Base-by-base conservation (phyloP, 306 rosid genomes). In the Sicyos baderoa region DNA sequence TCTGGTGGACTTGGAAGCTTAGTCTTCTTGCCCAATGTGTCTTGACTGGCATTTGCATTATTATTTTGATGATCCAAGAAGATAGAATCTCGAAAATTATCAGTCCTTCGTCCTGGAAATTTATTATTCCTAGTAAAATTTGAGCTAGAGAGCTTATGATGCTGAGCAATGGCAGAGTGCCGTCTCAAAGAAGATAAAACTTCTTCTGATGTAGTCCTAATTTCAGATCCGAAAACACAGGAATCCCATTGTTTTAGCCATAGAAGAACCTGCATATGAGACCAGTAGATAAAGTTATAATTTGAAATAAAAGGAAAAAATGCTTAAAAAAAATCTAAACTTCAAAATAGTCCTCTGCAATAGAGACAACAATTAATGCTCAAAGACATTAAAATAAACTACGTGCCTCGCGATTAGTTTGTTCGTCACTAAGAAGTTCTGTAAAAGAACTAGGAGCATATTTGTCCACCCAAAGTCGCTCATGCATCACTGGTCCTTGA, bases 191-290 rank as follows among this genome's bases (percentile, higher is more conserved):
- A 86, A 79, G 91, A 85, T 78, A 93, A 79, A 75, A 93, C 94
- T 29, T 93, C 95, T 27, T 83, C 90, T 58, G 97, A 79, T 29
- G 97, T 93, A 72, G 81, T 88, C 77, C 91, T 87, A 76, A 93
- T 86, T 76, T 85, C 91, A 75, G 95, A 87, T 76, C 97, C 94
- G 85, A 84, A 93, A 58, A 93, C 98, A 64, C 74, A 57, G 64
- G 97, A 83, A 76, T 93, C 98, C 98, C 96, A 93, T 59, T 86
- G 96, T 81, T 93, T 93, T 71, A 89, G 79, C 98, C 98, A 93
- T 23, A 93, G 65, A 35, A 89, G 98, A 58, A 93, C 96, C 98
- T 93, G 83, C 60, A 54, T 29, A 59, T 68, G 63, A 72, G 58
- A 72, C 68, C 71, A 52, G 48, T 29, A 53, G 68, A 72, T 77